phyloP scores from a whole-genome alignment of 306 rosid species.

The Macrotyloma uniflorum region DNA sequence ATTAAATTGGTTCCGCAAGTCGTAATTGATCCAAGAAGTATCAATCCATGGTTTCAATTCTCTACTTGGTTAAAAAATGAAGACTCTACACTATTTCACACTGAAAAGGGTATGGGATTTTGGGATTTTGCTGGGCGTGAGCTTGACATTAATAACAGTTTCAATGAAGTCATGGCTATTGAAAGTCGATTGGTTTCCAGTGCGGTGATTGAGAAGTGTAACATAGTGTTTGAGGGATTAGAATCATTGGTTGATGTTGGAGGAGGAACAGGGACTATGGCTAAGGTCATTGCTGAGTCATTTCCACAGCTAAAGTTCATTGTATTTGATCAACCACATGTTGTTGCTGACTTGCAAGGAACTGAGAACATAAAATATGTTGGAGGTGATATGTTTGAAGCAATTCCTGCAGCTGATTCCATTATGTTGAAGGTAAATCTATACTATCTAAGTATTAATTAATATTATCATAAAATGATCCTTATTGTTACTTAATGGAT shows the following conservation, averaged over 20 bases:
- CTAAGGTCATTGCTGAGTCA: not conserved
- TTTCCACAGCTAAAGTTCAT: not conserved
- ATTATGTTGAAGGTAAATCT: not conserved
- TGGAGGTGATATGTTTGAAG: not conserved
- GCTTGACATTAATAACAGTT: no score
- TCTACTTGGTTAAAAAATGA: no score
- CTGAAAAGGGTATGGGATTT: no score
- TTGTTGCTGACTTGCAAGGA: not conserved
- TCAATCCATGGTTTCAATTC: not conserved
- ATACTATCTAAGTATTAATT: no score
- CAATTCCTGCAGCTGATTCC: not conserved
- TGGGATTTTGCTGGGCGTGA: no score
- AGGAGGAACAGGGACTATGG: not conserved
- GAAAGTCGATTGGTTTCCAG: no score
- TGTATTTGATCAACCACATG: not conserved
- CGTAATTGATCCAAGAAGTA: not conserved
- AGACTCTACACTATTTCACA: no score
- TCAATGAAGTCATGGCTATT: no score
- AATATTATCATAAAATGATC: no score
- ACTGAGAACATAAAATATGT: not conserved
- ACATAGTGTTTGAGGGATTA: not conserved
- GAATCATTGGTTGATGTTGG: not conserved
- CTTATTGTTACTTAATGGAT: no score
- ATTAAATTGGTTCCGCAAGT: slow-evolving; percentile 18
- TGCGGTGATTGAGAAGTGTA: no score